These are phyloP conservation scores for Aspergillus unguis DNA, from an alignment of 2,329 filamentous ascomycete species.

Conservation along the genomic window DNA sequence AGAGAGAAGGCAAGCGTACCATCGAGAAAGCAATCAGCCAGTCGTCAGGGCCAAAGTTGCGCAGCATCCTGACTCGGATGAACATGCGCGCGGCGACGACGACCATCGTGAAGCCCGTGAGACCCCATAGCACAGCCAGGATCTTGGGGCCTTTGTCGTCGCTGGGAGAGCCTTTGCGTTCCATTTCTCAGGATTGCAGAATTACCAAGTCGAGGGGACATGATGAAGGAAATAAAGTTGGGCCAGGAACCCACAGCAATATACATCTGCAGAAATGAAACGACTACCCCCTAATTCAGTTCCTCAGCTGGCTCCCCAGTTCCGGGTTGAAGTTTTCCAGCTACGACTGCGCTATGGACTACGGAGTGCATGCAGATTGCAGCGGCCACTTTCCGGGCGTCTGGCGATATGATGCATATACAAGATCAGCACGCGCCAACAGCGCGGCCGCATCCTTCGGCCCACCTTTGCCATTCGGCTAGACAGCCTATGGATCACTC, in stretches of 20 bases:
- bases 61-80: constrained; percentile 29
- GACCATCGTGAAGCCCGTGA: constrained; percentile 30
- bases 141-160: constrained; percentile 38
- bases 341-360: too few relatives aligned
- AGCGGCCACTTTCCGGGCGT: too few relatives aligned
- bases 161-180: background rate
- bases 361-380: too few relatives aligned
- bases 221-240: background rate
- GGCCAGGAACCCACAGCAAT: background rate
- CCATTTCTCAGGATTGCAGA: too few relatives aligned
- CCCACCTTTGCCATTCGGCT: background rate
- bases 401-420: too few relatives aligned
- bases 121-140: constrained; percentile 29
- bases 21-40: constrained; percentile 35
- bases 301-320: too few relatives aligned
- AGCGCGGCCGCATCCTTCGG: background rate
- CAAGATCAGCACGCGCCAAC: background rate
- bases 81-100: constrained; percentile 36
- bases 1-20: constrained; percentile 20
- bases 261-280: background rate
- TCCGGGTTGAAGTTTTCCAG: too few relatives aligned
- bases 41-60: constrained; percentile 38
- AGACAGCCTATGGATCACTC: too few relatives aligned
- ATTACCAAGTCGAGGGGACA: too few relatives aligned
- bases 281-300: background rate